Conservation (phyloP, 1,284 basidiomycete species). For the Ustilago esculenta region DNA sequence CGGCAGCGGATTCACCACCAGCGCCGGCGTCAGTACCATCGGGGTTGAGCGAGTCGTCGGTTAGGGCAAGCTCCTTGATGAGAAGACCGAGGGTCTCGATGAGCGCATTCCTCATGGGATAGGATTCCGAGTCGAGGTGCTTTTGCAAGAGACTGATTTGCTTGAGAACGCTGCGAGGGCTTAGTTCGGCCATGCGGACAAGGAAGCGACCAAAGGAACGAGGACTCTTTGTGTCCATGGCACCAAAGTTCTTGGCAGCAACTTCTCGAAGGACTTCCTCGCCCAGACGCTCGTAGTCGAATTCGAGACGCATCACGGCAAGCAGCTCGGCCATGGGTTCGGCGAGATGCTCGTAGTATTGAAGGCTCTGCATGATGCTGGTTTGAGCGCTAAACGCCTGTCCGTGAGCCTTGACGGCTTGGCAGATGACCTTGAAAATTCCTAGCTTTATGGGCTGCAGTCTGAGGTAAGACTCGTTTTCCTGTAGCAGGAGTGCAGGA, state of each 20-base stretch:
- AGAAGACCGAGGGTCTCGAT: constrained; percentile 66
- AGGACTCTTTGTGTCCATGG: constrained; percentile 86
- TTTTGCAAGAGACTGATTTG: constrained; percentile 85
- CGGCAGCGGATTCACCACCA: constrained; percentile 25
- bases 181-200: constrained; percentile 80
- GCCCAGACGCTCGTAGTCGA: constrained; percentile 85
- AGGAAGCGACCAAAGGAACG: constrained; percentile 87
- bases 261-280: constrained; percentile 91
- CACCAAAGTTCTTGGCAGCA: constrained; percentile 78
- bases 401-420: constrained; percentile 88
- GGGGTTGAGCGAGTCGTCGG: constrained; percentile 52
- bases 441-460: constrained; percentile 75
- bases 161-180: constrained; percentile 86
- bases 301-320: constrained; percentile 81
- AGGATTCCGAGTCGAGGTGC: constrained; percentile 94
- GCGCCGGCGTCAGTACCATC: constrained; percentile 16
- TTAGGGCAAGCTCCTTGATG: constrained; percentile 68
- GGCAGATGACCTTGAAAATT: constrained; percentile 87
- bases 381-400: constrained; percentile 79
- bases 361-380: constrained; percentile 87
- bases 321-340: constrained; percentile 94
- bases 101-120: constrained; percentile 82
- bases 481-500: constrained; percentile 86
- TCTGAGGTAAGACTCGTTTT: constrained; percentile 90
- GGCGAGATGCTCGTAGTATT: constrained; percentile 92